A percentile compares a stretch with the other conserved stretches of the same genome.
Evolutionary conservation across 2,329 filamentous ascomycete species (phyloP).

Genomic region (Penicillium sp.): DNA sequence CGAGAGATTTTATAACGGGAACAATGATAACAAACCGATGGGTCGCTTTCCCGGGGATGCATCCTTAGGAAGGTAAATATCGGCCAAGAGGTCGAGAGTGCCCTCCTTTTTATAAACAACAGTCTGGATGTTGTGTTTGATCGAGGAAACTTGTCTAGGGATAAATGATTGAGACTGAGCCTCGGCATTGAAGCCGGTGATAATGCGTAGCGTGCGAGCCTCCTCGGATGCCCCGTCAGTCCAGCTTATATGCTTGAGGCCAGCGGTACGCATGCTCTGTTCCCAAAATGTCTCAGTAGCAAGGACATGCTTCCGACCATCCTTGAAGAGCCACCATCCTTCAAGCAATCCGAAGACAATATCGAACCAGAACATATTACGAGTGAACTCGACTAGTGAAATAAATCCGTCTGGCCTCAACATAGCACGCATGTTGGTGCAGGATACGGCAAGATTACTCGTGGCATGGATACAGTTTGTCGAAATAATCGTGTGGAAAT

Average conservation of each 20-base stretch:
- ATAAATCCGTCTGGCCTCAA: neutral
- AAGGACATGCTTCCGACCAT: slow-evolving; percentile 26
- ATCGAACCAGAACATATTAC: slow-evolving; percentile 28
- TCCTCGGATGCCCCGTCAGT: neutral
- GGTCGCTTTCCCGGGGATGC: neutral
- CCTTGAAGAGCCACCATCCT: slow-evolving; percentile 39
- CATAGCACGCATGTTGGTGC: neutral
- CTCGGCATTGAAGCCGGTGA: neutral
- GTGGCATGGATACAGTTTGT: slow-evolving; percentile 5
- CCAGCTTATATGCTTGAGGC: neutral
- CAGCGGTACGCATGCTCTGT: neutral
- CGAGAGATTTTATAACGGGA: neutral
- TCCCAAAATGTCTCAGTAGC: slow-evolving; percentile 17
- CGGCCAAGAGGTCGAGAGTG: neutral
- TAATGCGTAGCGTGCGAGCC: neutral
- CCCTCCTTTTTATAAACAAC: neutral
- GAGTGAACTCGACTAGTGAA: slow-evolving; percentile 28
- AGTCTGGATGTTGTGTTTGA: neutral
- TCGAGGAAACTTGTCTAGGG: neutral
- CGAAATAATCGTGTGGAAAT: neutral
- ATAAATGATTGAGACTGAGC: neutral
- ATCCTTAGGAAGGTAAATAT: slow-evolving; percentile 1
- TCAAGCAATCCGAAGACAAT: slow-evolving; percentile 35
- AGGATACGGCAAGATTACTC: neutral
- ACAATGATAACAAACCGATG: neutral